Conservation (phyloP, 2,329 filamentous ascomycete species). For the Raffaelea albimanens region DNA sequence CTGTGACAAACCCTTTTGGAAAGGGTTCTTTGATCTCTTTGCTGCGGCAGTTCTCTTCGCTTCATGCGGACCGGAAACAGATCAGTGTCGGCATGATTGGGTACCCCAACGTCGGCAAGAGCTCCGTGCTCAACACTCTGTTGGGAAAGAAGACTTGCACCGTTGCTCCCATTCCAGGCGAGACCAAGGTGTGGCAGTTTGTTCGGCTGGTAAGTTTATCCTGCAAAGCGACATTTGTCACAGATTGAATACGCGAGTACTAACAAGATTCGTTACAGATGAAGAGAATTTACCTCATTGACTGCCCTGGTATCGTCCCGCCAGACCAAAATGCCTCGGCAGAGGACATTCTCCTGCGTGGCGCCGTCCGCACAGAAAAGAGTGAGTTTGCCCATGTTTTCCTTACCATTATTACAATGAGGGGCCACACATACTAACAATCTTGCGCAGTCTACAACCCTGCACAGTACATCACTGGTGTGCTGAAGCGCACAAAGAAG, state of each 20-base stretch:
- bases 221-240: background rate
- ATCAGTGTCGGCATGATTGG: conserved; percentile 70
- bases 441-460: conserved; percentile 64
- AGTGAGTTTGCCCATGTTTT: background rate
- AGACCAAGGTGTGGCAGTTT: conserved; percentile 62
- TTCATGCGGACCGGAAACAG: conserved; percentile 57
- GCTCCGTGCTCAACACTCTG: conserved; percentile 92
- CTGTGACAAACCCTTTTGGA: conserved; percentile 91
- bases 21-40: conserved; percentile 91
- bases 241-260: background rate
- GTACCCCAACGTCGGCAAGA: conserved; percentile 93
- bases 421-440: no score
- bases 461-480: conserved; percentile 84
- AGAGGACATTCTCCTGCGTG: conserved; percentile 79
- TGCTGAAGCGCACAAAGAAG: conserved; percentile 70
- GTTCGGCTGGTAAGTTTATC: conserved; percentile 23
- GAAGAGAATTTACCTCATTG: conserved; percentile 80
- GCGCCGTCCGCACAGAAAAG: conserved; percentile 89
- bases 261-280: conserved; percentile 29
- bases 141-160: conserved; percentile 86
- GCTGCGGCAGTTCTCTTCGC: conserved; percentile 80
- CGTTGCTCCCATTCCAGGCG: conserved; percentile 88
- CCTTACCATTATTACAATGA: background rate
- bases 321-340: conserved; percentile 77
- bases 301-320: conserved; percentile 93